Conservation (phyloP, 345 rosid genomes). For the Bruguiera sexangula region DNA sequence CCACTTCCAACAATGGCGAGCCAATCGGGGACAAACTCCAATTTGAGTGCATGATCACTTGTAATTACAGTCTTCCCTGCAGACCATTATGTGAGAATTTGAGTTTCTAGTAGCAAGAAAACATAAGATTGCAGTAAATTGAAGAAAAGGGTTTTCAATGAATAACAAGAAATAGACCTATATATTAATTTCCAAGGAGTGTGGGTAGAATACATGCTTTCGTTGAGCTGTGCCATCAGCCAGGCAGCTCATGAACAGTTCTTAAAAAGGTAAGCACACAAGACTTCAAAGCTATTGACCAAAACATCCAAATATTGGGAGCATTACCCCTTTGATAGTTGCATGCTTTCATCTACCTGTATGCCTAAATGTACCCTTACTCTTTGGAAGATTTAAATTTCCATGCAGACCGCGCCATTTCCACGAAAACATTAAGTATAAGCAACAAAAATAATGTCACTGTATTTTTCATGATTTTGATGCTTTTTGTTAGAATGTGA, state of each 20-base stretch:
- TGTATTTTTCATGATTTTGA: too few species aligned
- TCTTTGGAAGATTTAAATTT: too few species aligned
- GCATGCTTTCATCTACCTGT: too few species aligned
- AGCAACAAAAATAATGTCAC: too few species aligned
- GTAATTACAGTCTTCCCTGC: constrained; percentile 99
- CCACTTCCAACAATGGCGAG: constrained; percentile 98
- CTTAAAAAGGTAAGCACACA: not conserved
- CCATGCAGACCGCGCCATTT: too few species aligned
- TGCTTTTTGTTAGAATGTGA: too few species aligned
- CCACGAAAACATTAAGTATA: too few species aligned
- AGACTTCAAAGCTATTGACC: not conserved
- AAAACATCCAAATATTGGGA: not conserved
- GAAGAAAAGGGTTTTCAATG: constrained; percentile 1
- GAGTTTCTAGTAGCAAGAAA: constrained; percentile 7
- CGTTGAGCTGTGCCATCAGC: not conserved
- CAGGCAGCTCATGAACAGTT: not conserved
- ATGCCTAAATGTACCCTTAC: too few species aligned
- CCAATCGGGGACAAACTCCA: constrained; percentile 97
- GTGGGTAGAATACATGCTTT: not conserved
- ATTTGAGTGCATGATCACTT: constrained; percentile 96
- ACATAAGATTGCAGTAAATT: constrained; percentile 2
- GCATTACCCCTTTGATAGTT: not conserved
- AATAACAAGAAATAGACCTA: constrained; percentile 1
- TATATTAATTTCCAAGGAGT: not conserved
- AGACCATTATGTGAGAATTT: constrained; percentile 20